These are phyloP conservation scores for Ormosia semicastrata DNA, from an alignment of 306 rosid genomes.

Conservation along the genomic window DNA sequence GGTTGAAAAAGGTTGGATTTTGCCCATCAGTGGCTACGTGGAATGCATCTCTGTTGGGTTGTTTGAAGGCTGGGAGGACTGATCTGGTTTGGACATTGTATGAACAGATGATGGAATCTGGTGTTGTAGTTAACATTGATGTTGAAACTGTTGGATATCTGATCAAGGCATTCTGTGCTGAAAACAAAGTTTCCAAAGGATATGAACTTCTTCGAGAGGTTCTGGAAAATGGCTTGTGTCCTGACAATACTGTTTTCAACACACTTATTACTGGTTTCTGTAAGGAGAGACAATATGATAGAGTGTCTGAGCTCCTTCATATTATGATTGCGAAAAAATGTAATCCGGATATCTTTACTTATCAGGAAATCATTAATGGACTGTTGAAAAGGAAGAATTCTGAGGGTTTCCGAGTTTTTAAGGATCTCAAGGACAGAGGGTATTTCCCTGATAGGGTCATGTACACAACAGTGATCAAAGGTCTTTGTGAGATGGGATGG, in stretches of 20 bases:
- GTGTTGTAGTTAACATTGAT: constrained; percentile 45
- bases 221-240: constrained; percentile 55
- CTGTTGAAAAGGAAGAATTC: constrained; percentile 40
- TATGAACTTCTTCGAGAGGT: constrained; percentile 64
- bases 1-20: constrained; percentile 46
- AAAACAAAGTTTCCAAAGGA: constrained; percentile 44
- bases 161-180: constrained; percentile 59
- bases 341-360: constrained; percentile 51
- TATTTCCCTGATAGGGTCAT: constrained; percentile 65
- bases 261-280: constrained; percentile 54
- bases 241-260: constrained; percentile 50
- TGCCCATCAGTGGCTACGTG: constrained; percentile 53
- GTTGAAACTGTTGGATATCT: constrained; percentile 60
- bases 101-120: constrained; percentile 53
- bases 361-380: constrained; percentile 61
- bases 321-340: constrained; percentile 53
- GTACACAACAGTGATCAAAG: constrained; percentile 72
- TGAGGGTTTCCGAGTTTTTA: constrained; percentile 57
- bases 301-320: constrained; percentile 68
- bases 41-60: constrained; percentile 54
- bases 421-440: constrained; percentile 79
- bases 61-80: constrained; percentile 53
- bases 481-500: constrained; percentile 47
- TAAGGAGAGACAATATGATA: constrained; percentile 41
- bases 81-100: constrained; percentile 71